Conservation (phyloP, 768 basidiomycete genomes). For the Podaxis sp. region DNA sequence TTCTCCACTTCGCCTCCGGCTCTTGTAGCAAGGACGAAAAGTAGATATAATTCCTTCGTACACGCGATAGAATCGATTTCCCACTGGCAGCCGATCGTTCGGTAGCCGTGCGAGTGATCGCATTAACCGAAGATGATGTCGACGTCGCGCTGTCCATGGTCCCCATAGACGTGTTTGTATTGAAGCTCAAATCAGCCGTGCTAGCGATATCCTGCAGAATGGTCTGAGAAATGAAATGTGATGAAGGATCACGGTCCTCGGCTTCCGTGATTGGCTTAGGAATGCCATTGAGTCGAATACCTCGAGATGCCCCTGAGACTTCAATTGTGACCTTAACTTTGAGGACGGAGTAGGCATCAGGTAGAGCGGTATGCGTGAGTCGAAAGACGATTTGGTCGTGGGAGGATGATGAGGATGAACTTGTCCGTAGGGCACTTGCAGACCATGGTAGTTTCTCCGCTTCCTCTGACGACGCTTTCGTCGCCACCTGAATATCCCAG, state of each 20-base stretch:
- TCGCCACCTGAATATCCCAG: conserved; percentile 85
- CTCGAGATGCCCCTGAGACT: conserved; percentile 71
- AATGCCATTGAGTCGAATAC: conserved; percentile 85
- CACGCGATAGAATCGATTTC: conserved; percentile 82
- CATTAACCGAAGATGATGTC: conserved; percentile 29
- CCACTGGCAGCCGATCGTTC: conserved; percentile 64
- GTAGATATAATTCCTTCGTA: conserved; percentile 94
- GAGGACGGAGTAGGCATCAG: conserved; percentile 74
- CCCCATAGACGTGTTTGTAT: conserved; percentile 60
- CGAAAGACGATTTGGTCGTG: conserved; percentile 60
- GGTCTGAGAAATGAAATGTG: conserved; percentile 56
- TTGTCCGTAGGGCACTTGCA: conserved; percentile 53
- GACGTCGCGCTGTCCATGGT: conserved; percentile 49
- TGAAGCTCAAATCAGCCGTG: conserved; percentile 65
- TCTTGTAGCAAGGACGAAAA: conserved; percentile 97
- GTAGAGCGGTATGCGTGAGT: conserved; percentile 69
- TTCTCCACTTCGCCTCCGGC: conserved; percentile 96
- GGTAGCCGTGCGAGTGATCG: conserved; percentile 35
- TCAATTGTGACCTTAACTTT: conserved; percentile 83
- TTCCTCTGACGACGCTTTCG: conserved; percentile 70
- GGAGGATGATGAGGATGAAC: conserved; percentile 33
- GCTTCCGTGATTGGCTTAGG: conserved; percentile 64
- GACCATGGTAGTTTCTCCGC: conserved; percentile 78
- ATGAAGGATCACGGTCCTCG: conserved; percentile 67
- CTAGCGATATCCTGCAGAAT: conserved; percentile 76